Percentiles rank a stretch among this genome's conserved stretches.
phyloP scores from a whole-genome alignment of 1,284 basidiomycete genomes.

The Anthracocystis panici-leucophaei region DNA sequence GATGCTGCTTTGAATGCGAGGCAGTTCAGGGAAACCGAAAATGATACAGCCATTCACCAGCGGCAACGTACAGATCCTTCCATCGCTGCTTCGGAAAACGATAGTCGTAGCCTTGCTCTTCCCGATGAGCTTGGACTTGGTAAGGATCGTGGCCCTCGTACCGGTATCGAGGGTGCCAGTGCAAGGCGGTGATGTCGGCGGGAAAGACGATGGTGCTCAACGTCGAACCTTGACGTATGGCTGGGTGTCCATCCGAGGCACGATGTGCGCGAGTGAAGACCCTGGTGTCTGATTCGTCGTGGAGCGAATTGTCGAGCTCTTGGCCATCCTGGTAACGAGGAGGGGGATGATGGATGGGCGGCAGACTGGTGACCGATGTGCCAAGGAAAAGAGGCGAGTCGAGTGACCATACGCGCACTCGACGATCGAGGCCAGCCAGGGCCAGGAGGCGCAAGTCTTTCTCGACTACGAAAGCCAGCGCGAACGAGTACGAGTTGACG shows the following conservation, averaged over 20 bases:
- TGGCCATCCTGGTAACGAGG: background rate
- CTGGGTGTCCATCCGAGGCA: background rate
- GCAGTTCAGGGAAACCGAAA: constrained; percentile 30
- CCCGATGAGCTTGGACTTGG: constrained; percentile 7
- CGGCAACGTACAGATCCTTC: constrained; percentile 31
- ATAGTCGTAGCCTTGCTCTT: background rate
- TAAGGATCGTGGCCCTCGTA: constrained; percentile 19
- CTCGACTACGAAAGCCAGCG: constrained; percentile 27
- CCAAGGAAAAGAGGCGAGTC: constrained; percentile 26
- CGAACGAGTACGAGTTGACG: constrained; percentile 38
- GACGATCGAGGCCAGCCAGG: constrained; percentile 28
- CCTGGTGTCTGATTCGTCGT: constrained; percentile 7
- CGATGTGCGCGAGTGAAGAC: background rate
- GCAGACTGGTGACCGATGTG: background rate
- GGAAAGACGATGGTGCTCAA: constrained; percentile 20
- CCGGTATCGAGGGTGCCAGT: constrained; percentile 27
- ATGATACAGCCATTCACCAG: constrained; percentile 33
- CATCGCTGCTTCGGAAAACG: constrained; percentile 5
- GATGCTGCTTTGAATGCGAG: too few species aligned
- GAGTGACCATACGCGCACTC: constrained; percentile 40
- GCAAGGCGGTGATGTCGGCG: constrained; percentile 9
- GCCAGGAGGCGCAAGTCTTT: constrained; percentile 19
- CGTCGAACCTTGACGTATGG: constrained; percentile 10
- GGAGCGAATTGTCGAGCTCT: background rate
- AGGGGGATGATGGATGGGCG: constrained; percentile 2